These are phyloP conservation scores for Neckera pumila DNA, from an alignment of 225 moss, liverwort and hornwort species.

Conservation along the genomic window DNA sequence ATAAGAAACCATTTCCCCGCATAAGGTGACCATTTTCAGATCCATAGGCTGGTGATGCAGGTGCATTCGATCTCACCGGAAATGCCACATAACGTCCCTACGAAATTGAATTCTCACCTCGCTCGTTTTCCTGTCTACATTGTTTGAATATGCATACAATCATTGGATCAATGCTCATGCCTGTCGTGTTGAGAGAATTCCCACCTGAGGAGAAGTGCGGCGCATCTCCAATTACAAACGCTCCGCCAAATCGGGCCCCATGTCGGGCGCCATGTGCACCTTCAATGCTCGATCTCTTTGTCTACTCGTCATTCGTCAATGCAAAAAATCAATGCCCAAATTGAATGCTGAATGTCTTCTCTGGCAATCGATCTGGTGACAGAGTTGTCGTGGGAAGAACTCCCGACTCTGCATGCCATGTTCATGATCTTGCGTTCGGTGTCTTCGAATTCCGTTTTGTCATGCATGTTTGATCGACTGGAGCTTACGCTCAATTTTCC, in stretches of 20 bases:
- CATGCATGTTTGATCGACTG: not conserved
- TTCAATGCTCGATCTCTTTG: not conserved
- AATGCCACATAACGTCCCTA: not conserved
- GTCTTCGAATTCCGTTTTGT: not conserved
- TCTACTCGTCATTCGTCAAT: no score
- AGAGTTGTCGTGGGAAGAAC: not conserved
- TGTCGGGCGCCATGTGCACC: not conserved
- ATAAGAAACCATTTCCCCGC: not conserved
- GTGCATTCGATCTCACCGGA: not conserved
- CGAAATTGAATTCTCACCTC: not conserved
- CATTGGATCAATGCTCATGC: not conserved
- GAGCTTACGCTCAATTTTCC: not conserved
- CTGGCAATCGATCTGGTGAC: not conserved
- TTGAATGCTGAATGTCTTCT: not conserved
- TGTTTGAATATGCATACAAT: not conserved
- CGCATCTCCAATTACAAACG: slow-evolving; percentile 2
- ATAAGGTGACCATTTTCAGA: not conserved
- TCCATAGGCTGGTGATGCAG: no score
- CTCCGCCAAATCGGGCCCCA: not conserved
- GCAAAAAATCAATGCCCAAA: not conserved
- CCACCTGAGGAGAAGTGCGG: not conserved
- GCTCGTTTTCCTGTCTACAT: not conserved
- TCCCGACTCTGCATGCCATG: not conserved
- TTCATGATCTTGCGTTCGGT: not conserved
- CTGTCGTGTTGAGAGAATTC: not conserved